phyloP scores from a whole-genome alignment of 768 basidiomycete species.

The Suillus cothurnatus region DNA sequence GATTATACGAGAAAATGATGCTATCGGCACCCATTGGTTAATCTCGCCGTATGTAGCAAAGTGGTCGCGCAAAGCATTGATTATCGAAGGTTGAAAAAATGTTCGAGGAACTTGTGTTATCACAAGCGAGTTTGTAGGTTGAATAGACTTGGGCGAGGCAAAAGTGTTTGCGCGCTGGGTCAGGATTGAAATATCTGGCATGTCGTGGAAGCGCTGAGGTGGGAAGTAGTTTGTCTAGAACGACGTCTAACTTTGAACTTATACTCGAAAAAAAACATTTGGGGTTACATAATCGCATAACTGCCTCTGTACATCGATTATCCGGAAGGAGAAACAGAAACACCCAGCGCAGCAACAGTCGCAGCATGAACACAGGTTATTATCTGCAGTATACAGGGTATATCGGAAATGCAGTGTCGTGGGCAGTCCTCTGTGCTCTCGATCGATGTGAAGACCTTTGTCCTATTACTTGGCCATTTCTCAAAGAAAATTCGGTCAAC shows the following conservation, averaged over 20 bases:
- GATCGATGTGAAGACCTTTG: background rate
- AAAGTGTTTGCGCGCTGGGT: constrained; percentile 9
- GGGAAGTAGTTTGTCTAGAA: background rate
- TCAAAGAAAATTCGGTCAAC: background rate
- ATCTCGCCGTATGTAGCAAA: constrained; percentile 80
- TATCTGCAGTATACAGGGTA: background rate
- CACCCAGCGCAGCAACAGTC: background rate
- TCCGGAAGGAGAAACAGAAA: background rate
- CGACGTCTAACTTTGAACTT: constrained; percentile 1
- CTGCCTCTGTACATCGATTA: background rate
- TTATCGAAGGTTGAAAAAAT: constrained; percentile 75
- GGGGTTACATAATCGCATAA: constrained; percentile 3
- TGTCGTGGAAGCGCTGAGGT: constrained; percentile 8
- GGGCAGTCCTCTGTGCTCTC: background rate
- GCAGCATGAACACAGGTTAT: constrained; percentile 1
- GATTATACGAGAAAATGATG: constrained; percentile 79
- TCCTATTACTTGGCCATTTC: background rate
- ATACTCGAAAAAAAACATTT: constrained; percentile 1
- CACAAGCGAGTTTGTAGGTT: constrained; percentile 79
- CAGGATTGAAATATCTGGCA: constrained; percentile 31
- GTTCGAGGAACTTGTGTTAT: constrained; percentile 74
- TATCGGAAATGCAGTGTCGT: background rate
- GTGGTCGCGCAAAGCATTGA: constrained; percentile 66
- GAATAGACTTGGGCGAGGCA: constrained; percentile 6
- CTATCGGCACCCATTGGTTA: constrained; percentile 89